A percentile compares a stretch with the other conserved stretches of the same genome.
These are phyloP conservation scores for Nannochloris sp. DNA, from an alignment of 139 green algal species.

Conservation along the genomic window DNA sequence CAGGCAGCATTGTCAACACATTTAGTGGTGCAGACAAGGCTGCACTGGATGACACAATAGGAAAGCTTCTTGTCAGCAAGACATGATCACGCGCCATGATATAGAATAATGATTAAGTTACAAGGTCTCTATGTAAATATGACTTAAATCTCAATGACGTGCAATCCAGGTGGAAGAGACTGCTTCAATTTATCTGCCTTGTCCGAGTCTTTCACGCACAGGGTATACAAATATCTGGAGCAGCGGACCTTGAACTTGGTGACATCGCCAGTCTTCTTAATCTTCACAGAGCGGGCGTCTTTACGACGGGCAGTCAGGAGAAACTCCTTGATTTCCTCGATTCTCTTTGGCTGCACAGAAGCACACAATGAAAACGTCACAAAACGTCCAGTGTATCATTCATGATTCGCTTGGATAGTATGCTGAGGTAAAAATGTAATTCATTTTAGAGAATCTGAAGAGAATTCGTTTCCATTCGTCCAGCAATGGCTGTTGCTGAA, in stretches of 20 bases:
- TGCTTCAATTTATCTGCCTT: slow-evolving; percentile 99
- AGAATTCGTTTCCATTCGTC: no score
- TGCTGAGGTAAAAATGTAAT: no score
- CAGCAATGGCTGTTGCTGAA: no score
- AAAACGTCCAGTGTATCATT: neutral
- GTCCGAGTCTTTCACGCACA: slow-evolving; percentile 91
- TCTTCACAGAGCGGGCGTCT: slow-evolving; percentile 90
- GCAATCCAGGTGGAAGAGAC: slow-evolving; percentile 89
- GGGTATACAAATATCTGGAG: slow-evolving; percentile 96
- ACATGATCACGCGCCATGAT: neutral
- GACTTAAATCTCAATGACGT: slow-evolving; percentile 47
- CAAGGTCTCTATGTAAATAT: no score
- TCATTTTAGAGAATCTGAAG: no score
- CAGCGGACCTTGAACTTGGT: slow-evolving; percentile 99
- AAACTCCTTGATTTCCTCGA: slow-evolving; percentile 99
- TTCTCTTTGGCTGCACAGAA: slow-evolving; percentile 86
- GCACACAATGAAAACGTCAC: neutral
- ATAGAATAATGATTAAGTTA: neutral
- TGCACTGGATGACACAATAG: slow-evolving; percentile 28
- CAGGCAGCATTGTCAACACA: slow-evolving; percentile 17
- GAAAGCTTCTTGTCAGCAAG: slow-evolving; percentile 1
- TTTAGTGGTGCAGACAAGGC: slow-evolving; percentile 49
- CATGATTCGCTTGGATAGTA: neutral
- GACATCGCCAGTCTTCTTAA: slow-evolving; percentile 89
- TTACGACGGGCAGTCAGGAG: slow-evolving; percentile 94